Base-by-base conservation (phyloP, 768 basidiomycete species). In the Lyophyllum decastes region DNA sequence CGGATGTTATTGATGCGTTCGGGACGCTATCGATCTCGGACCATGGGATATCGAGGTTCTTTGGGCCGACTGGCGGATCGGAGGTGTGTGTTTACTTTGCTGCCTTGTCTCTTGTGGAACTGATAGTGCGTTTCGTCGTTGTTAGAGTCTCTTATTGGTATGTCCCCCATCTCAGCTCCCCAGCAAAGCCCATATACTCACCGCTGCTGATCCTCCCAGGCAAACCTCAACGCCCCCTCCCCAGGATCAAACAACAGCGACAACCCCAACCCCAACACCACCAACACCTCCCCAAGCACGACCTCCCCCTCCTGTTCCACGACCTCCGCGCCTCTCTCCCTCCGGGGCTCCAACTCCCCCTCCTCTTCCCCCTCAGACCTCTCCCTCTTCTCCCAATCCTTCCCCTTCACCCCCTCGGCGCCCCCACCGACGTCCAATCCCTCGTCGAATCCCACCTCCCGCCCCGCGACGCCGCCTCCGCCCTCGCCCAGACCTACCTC, bases 11-110 rank as follows among this genome's bases (percentile, higher is more conserved):
- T 34, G 83, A 86, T 55, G 74, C 81, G 0, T 83, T 87, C 61
- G 85, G 85, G 44, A 87, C 84, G 17, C 70, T 87, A 51, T 81
- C 82, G 25, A 84, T 87, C 56, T 78, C 80, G 16, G 82, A 86
- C 64, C 77, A 82, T 61, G 85, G 84, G 0, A 78, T 82, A 46
- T 81, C 83, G n/a, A 73, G 81, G 54, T 87, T 86, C 66, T 86
- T 86, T 75, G 85, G 85, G 1, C 84, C 84, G 2, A 86, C 86
- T 1, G 88, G 85, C 14, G 87, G 87, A 30, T 79, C 82, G 48
- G 86, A 89, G 78, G 87, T 88, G 61, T 58, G 84, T 74, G 52
- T 51, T 38, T 58, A 51, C 53, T 52, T 30, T 21, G 54, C 27
- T 40, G 53, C 40, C 25, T n/a, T 33, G n/a, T 7, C 4, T n/a